Percentiles rank a stretch among this genome's conserved stretches.
Evolutionary conservation across 768 basidiomycete species (phyloP).

Genomic region (Trametes cinnabarina): DNA sequence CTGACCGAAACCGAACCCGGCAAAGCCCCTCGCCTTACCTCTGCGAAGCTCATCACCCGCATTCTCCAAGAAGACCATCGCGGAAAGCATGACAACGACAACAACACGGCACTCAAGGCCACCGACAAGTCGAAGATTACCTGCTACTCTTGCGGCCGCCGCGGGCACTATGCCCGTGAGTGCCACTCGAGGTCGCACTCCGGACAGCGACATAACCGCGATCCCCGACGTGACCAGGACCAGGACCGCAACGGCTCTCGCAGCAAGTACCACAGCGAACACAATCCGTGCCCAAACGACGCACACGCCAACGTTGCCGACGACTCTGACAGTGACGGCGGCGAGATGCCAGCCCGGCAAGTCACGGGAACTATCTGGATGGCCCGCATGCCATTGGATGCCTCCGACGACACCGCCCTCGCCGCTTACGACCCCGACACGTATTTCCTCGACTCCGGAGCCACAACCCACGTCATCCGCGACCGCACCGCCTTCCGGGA

Average conservation of each 20-base stretch:
- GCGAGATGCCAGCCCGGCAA: too few species aligned
- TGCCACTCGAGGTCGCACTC: background rate
- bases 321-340: too few species aligned
- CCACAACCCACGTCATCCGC: conserved; percentile 5
- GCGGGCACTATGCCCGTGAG: background rate
- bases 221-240: too few species aligned
- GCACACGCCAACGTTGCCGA: background rate
- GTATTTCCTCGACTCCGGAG: conserved; percentile 20
- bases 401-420: background rate
- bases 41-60: conserved; percentile 19
- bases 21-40: background rate
- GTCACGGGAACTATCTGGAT: background rate
- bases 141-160: conserved; percentile 5
- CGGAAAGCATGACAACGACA: background rate
- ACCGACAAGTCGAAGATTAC: background rate
- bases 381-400: background rate
- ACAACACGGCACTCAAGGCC: conserved; percentile 1
- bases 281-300: too few species aligned
- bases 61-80: conserved; percentile 16
- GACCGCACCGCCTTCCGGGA: conserved; percentile 3
- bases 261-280: background rate
- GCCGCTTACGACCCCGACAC: background rate
- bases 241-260: too few species aligned
- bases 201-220: background rate
- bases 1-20: background rate